A percentile compares a stretch with the other conserved stretches of the same genome.
Conservation (phyloP, 768 basidiomycete genomes). For the Mycena pura region DNA sequence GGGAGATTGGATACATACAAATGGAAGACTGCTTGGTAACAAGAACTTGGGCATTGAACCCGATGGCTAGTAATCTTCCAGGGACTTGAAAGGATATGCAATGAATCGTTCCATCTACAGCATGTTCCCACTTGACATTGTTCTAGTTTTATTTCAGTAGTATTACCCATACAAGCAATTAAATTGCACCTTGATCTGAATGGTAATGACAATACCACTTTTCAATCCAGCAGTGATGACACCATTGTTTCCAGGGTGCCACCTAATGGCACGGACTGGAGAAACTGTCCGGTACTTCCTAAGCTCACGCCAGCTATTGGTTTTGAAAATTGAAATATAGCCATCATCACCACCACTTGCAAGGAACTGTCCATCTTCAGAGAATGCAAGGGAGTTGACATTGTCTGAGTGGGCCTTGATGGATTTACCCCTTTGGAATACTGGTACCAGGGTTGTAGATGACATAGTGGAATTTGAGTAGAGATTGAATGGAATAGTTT, state of each 20-base stretch:
- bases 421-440: neutral
- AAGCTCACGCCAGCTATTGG: neutral
- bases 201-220: neutral
- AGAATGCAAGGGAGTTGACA: neutral
- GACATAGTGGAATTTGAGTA: too few relatives aligned
- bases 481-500: too few relatives aligned
- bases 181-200: neutral
- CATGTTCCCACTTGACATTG: neutral
- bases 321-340: neutral
- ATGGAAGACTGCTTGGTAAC: neutral
- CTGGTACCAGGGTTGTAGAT: neutral
- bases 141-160: neutral
- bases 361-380: neutral
- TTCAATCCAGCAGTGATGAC: neutral
- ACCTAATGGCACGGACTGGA: neutral
- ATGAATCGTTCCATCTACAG: neutral
- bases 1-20: neutral
- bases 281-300: neutral
- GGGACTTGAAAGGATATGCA: neutral
- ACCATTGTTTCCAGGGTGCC: neutral
- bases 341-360: neutral
- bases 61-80: neutral
- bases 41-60: neutral
- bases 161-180: too few relatives aligned
- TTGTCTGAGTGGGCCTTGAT: neutral